Base-by-base conservation (phyloP, 768 basidiomycete species). In the Butyriboletus loyo region DNA sequence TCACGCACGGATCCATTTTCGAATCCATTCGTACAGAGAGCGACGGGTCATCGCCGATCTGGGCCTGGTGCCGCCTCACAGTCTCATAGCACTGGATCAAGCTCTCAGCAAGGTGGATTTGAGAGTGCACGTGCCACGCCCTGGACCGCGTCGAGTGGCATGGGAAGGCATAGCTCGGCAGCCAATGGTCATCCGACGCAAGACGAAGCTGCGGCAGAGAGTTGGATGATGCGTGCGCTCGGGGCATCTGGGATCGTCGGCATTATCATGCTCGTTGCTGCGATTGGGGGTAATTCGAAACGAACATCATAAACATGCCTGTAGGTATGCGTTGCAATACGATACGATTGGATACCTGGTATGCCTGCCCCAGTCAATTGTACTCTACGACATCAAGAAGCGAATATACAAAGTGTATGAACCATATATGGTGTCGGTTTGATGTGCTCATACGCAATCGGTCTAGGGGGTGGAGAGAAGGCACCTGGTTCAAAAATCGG, bases 241-340 rank as follows among this genome's bases (percentile, higher is more conserved):
- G 66, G 60, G 0, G 68, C 66, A n/a, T 58, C 68, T 11, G 66
- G 63, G 3, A 56, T 67, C 4, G 49, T 70, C 19, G 55, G 58
- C 10, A 22, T 70, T 21, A 70, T 67, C 30, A 40, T 67, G 41
- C 58, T 70, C 24, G 41, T 67, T 28, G 37, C 68, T 22, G 52
- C 62, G 15, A 42, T 64, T 15, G 48, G 50, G 9, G 41, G 52
- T 39, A 42, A 31, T 53, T 49, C 64, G 19, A 64, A 53, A 45
- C 54, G 50, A 55, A 53, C 54, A 30, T 53, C 38, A 10, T 64
- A 60, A 48, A 37, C 11, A 30, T 39, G 34, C 25, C 5, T 28
- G 31, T 40, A 40, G 34, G 42, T 50, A 50, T 31, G 22, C 21
- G 2, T 24, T 22, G 17, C 8, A 17, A 21, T 41, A 25, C 10